Evolutionary conservation across 2,329 filamentous ascomycete species (phyloP).

Genomic region (Cladosporium colombiae): DNA sequence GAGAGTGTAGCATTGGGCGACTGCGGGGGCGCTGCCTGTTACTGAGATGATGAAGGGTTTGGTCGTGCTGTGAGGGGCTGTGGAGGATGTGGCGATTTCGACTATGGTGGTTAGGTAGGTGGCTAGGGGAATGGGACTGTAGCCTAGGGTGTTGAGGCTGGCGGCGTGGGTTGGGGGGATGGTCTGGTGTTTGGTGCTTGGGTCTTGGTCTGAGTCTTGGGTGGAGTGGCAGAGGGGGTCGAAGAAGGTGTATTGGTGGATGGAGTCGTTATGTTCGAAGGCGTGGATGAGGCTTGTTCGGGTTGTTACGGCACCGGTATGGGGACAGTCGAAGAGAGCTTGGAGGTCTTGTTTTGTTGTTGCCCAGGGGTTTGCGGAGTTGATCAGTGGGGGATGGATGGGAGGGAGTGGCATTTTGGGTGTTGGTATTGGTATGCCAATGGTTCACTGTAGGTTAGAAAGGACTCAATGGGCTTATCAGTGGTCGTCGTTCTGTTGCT

Average conservation of each 20-base stretch:
- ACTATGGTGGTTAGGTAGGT: constrained; percentile 60
- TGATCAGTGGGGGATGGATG: constrained; percentile 68
- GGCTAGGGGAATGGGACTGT: constrained; percentile 64
- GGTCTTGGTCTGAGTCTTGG: neutral
- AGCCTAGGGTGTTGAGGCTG: constrained; percentile 70
- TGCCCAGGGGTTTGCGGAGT: constrained; percentile 72
- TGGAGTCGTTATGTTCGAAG: constrained; percentile 61
- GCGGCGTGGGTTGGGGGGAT: constrained; percentile 22
- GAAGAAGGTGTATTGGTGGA: constrained; percentile 70
- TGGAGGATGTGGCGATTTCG: constrained; percentile 26
- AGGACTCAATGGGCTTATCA: neutral
- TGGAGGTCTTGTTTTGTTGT: constrained; percentile 64
- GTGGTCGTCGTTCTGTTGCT: neutral
- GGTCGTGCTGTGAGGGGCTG: constrained; percentile 23
- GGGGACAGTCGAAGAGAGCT: constrained; percentile 59
- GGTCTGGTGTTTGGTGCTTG: constrained; percentile 5
- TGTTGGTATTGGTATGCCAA: neutral
- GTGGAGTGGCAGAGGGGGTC: constrained; percentile 43
- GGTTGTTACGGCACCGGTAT: constrained; percentile 73
- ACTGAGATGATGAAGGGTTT: constrained; percentile 72
- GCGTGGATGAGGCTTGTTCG: constrained; percentile 67
- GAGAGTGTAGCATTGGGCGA: constrained; percentile 57
- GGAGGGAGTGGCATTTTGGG: constrained; percentile 41
- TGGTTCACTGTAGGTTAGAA: neutral
- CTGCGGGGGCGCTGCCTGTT: constrained; percentile 62